Evolutionary conservation across 805 yeast genomes (phyloP).

Genomic region (Starmerella kuoi): DNA sequence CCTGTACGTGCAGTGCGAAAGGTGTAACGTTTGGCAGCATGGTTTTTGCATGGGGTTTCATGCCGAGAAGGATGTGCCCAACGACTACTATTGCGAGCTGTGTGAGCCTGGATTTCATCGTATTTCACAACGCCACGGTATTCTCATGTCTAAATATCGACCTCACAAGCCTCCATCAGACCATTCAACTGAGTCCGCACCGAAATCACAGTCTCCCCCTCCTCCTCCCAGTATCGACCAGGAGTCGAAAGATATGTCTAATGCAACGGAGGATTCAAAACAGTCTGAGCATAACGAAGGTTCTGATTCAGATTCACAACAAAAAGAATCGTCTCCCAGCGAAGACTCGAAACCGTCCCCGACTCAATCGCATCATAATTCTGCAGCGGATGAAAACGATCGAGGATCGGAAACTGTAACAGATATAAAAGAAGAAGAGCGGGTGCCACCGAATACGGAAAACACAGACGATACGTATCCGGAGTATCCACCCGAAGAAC

Average conservation of each 20-base stretch:
- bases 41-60: conserved; percentile 86
- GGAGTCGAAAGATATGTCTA: too few species aligned
- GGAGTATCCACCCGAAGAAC: too few species aligned
- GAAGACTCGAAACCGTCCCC: background rate
- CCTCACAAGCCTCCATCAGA: conserved; percentile 2
- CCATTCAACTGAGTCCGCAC: background rate
- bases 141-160: conserved; percentile 12
- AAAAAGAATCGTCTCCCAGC: background rate
- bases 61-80: conserved; percentile 68
- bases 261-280: too few species aligned
- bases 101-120: conserved; percentile 77
- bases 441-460: background rate
- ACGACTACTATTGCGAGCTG: conserved; percentile 86
- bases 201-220: background rate
- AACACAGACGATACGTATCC: too few species aligned
- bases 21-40: conserved; percentile 94
- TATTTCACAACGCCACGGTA: conserved; percentile 11
- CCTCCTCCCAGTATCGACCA: background rate
- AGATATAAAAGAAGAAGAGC: background rate
- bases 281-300: background rate
- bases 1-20: conserved; percentile 88
- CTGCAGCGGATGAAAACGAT: background rate
- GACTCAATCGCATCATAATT: background rate
- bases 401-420: too few species aligned
- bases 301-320: background rate